A percentile compares a stretch with the other conserved stretches of the same genome.
Conservation (phyloP, 2,329 filamentous ascomycete genomes). For the Ophiocordyceps polyrhachis-furcata region DNA sequence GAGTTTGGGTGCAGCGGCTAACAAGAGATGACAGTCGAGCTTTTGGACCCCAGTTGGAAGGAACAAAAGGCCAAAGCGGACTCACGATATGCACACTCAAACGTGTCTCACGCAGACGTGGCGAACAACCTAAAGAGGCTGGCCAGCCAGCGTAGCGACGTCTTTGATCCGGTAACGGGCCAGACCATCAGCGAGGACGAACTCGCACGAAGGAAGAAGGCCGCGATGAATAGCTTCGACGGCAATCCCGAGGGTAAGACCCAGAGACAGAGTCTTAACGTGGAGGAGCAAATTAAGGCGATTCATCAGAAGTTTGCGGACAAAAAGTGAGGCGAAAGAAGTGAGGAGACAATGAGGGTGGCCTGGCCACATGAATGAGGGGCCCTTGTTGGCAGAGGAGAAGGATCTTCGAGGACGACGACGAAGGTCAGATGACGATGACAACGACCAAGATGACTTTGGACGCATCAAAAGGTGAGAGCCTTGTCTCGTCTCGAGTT, state of each 20-base stretch:
- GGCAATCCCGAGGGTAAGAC: slow-evolving; percentile 42
- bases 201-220: slow-evolving; percentile 54
- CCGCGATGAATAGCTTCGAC: slow-evolving; percentile 46
- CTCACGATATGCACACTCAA: slow-evolving; percentile 67
- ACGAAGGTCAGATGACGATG: too few species aligned
- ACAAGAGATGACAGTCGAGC: slow-evolving; percentile 46
- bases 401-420: too few species aligned
- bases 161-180: slow-evolving; percentile 62
- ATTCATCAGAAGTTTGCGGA: slow-evolving; percentile 36
- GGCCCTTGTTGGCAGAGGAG: too few species aligned
- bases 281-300: slow-evolving; percentile 67
- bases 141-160: slow-evolving; percentile 69
- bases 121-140: slow-evolving; percentile 92
- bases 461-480: too few species aligned
- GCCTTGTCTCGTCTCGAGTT: too few species aligned
- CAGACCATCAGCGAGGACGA: slow-evolving; percentile 56
- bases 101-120: slow-evolving; percentile 69
- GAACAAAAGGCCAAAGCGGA: slow-evolving; percentile 86
- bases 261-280: slow-evolving; percentile 47
- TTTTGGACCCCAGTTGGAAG: slow-evolving; percentile 88
- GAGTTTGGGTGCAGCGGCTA: slow-evolving; percentile 8
- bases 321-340: slow-evolving; percentile 12
- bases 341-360: background rate
- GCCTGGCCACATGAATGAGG: background rate
- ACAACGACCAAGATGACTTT: too few species aligned